phyloP scores from a whole-genome alignment of 495 filamentous ascomycete genomes.

The Arthonia radiata region DNA sequence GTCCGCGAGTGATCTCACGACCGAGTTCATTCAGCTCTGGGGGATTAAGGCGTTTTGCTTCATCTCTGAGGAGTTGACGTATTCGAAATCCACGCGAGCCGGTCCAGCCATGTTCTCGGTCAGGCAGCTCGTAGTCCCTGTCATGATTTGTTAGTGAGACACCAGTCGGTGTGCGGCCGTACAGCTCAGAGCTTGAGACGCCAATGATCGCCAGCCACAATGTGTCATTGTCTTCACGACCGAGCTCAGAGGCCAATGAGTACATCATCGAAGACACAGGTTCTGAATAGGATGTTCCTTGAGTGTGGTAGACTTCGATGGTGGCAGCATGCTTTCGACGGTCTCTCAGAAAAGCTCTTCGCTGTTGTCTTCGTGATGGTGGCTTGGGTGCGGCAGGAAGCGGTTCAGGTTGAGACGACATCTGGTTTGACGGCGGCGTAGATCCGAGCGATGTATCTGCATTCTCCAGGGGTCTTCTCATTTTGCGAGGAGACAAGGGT shows the following conservation, averaged over 20 bases:
- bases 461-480: constrained; percentile 3
- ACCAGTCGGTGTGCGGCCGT: constrained; percentile 60
- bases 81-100: constrained; percentile 63
- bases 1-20: constrained; percentile 20
- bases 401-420: constrained; percentile 20
- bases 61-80: constrained; percentile 65
- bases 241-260: constrained; percentile 79
- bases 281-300: constrained; percentile 79
- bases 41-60: constrained; percentile 84
- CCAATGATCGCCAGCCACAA: constrained; percentile 89
- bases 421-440: neutral
- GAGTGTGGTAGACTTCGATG: constrained; percentile 53
- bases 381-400: constrained; percentile 28
- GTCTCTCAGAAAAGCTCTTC: constrained; percentile 43
- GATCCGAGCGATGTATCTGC: too few relatives aligned
- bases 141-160: constrained; percentile 43
- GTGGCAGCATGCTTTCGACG: constrained; percentile 50
- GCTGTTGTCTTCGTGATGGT: constrained; percentile 42
- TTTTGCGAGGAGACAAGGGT: constrained; percentile 8
- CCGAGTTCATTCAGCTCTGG: constrained; percentile 36
- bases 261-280: constrained; percentile 86
- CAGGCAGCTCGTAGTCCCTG: constrained; percentile 15
- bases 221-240: constrained; percentile 86
- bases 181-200: constrained; percentile 72
- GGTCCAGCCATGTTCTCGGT: constrained; percentile 50